Conservation (phyloP, 768 basidiomycete species). For the Boletus huronensis region DNA sequence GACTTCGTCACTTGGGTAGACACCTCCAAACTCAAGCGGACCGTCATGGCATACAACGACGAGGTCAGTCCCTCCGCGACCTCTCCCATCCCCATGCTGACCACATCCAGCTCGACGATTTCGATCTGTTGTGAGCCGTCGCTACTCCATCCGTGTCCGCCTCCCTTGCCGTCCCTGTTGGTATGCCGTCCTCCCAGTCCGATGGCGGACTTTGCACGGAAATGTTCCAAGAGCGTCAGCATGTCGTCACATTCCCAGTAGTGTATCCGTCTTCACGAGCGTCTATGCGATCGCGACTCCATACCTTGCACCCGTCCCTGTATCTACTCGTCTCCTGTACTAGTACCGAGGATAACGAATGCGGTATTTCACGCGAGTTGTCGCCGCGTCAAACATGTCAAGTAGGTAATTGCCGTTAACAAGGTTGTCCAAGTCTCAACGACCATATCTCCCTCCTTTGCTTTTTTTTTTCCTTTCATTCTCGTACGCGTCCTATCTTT, state of each 20-base stretch:
- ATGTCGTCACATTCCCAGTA: constrained; percentile 1
- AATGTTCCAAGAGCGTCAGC: neutral
- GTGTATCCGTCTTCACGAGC: neutral
- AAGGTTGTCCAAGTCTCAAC: constrained; percentile 1
- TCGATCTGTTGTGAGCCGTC: constrained; percentile 66
- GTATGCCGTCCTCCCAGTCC: neutral
- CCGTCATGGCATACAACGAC: constrained; percentile 95
- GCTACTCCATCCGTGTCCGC: neutral
- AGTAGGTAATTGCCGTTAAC: constrained; percentile 4
- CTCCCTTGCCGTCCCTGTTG: neutral
- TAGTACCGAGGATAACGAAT: constrained; percentile 5
- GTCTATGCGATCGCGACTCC: neutral
- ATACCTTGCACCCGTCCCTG: neutral
- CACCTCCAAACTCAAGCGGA: constrained; percentile 93
- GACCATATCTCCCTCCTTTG: constrained; percentile 2
- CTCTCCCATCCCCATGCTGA: constrained; percentile 12
- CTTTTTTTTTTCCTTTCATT: constrained; percentile 4
- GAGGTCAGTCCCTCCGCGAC: constrained; percentile 51
- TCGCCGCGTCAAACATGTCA: constrained; percentile 14
- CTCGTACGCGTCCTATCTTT: constrained; percentile 5
- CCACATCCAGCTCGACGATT: constrained; percentile 79
- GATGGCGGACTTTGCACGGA: constrained; percentile 2
- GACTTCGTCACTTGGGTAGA: constrained; percentile 99
- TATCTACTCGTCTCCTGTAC: neutral
- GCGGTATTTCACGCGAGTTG: constrained; percentile 21